phyloP scores from a whole-genome alignment of 805 yeast genomes.

The Metschnikowia koreensis region DNA sequence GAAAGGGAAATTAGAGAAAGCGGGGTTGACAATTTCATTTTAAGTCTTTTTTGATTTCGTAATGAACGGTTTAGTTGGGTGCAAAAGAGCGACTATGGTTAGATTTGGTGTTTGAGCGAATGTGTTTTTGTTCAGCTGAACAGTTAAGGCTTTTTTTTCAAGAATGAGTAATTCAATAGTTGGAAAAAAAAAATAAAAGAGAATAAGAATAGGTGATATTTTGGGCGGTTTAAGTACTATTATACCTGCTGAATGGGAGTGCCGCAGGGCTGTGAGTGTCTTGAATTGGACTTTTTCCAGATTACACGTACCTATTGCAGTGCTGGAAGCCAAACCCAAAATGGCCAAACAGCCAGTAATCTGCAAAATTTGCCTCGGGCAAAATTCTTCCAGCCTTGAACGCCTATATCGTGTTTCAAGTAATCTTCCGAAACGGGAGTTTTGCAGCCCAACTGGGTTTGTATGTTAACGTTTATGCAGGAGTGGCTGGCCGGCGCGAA shows the following conservation, averaged over 20 bases:
- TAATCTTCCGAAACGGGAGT: not conserved
- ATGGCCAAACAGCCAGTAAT: not conserved
- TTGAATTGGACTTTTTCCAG: not conserved
- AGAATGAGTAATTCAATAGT: not conserved
- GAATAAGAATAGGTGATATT: not conserved
- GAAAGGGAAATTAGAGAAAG: conserved; percentile 12
- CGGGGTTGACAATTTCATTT: conserved; percentile 13
- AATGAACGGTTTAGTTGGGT: conserved; percentile 16
- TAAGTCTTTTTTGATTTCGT: not conserved
- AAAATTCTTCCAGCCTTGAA: not conserved
- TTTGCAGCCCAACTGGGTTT: not conserved
- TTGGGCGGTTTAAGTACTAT: not conserved
- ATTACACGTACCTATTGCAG: not conserved
- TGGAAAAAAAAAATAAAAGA: not conserved
- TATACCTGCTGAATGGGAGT: not conserved
- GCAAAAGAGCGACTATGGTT: conserved; percentile 16
- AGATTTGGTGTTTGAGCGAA: not conserved
- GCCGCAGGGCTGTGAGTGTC: not conserved
- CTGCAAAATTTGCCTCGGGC: no score
- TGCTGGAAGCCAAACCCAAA: not conserved
- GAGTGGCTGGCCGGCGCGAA: not conserved
- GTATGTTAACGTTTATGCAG: not conserved
- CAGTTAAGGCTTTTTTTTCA: not conserved
- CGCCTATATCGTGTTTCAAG: not conserved
- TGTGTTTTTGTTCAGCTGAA: not conserved